Base-by-base conservation (phyloP, 2,329 filamentous ascomycete genomes). In the Saccharata proteae region DNA sequence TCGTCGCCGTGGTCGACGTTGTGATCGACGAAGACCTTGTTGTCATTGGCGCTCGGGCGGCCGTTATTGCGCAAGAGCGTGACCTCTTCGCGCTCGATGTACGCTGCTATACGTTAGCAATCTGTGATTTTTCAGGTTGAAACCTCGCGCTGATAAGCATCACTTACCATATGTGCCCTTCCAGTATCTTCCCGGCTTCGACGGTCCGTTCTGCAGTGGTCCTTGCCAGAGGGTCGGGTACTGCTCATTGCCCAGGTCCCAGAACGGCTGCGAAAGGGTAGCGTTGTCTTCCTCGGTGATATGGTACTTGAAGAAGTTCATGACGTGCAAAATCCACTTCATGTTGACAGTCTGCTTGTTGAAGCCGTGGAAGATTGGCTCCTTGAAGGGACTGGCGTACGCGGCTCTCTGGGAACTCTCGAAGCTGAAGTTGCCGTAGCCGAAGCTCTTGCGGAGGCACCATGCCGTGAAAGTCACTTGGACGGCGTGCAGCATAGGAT, bases 251-350 rank as follows among this genome's bases (percentile, higher is more conserved):
- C 49, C 41, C 6, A 69, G 49, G 3, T 48, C 44, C 5, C 40
- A 32, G 38, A 61, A 61, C 3, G 47, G 45, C 6, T 46, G 32
- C 27, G 44, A 49, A 3, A 67, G 45, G 0, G 58, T 52, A 14
- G 45, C 42, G n/a, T 59, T 54, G 3, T 49, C 49, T 6, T 47
- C 27, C 6, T 43, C 43, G 23, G 55, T 56, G 44, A 70, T 57
- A 38, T 71, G 64, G 29, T 61, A 58, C 26, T 61, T 61, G 51
- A 69, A 71, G 53, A 70, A 71, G 38, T 68, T 67, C 25, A 65
- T 43, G 22, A 59, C 50, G 38, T 69, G 59, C 4, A 68, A 43
- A 3, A 62, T 30, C 58, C 59, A 67, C 2, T 54, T 44, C 31
- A 64, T 48, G 38, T 69, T 62, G 30, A 70, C 40, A 1, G 53